Conservation (phyloP, 2,329 filamentous ascomycete species). For the Fusarium miscanthi region DNA sequence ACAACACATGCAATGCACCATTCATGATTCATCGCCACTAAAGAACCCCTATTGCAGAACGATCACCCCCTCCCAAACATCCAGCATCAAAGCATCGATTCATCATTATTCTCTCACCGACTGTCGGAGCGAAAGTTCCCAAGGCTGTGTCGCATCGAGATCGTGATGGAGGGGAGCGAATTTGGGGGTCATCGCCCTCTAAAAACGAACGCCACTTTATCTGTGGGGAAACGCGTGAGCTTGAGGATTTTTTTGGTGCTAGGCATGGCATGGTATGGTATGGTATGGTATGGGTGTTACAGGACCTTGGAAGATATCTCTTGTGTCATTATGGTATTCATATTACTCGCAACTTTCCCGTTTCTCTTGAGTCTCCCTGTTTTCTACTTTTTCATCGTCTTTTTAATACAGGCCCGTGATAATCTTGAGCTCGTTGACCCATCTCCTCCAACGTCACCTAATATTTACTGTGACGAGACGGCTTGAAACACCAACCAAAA, state of each 20-base stretch:
- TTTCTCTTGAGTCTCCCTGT: constrained; percentile 14
- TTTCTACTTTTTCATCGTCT: constrained; percentile 16
- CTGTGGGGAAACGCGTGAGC: constrained; percentile 47
- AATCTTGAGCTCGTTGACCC: constrained; percentile 19
- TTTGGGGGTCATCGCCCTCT: constrained; percentile 34
- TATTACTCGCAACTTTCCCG: constrained; percentile 11
- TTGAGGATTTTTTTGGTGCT: constrained; percentile 21
- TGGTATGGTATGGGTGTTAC: not conserved
- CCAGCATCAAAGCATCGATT: not conserved
- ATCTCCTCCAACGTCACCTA: not conserved
- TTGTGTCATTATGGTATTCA: constrained; percentile 17
- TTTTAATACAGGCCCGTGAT: constrained; percentile 14
- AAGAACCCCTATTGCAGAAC: constrained; percentile 21
- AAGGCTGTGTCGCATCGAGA: constrained; percentile 30
- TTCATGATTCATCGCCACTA: constrained; percentile 16
- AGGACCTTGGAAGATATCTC: not conserved
- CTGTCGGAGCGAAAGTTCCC: constrained; percentile 41
- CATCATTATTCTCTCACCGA: constrained; percentile 39
- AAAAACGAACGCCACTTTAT: constrained; percentile 23
- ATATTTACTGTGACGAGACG: not conserved
- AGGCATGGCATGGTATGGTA: not conserved
- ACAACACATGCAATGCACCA: not conserved
- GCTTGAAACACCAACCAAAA: not conserved
- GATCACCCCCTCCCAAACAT: constrained; percentile 1
- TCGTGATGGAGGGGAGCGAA: constrained; percentile 10